Evolutionary conservation across 352 stramenopile genomes (phyloP).

Genomic region (Phytophthora idaei): DNA sequence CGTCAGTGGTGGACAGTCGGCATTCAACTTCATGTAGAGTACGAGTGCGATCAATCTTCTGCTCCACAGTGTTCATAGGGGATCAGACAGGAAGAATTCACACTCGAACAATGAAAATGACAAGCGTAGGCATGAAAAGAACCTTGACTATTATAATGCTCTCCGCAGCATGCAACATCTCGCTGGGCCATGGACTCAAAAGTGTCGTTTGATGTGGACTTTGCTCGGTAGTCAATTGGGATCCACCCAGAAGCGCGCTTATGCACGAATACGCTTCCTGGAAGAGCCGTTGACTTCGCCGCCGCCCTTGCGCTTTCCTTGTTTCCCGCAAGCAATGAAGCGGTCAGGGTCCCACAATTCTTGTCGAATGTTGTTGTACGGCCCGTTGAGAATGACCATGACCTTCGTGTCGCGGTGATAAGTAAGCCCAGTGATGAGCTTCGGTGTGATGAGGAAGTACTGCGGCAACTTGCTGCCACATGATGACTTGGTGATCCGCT

Average conservation of each 20-base stretch:
- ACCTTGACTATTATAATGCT: slow-evolving; percentile 26
- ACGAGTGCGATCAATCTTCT: slow-evolving; percentile 20
- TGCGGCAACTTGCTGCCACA: slow-evolving; percentile 87
- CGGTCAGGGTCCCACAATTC: slow-evolving; percentile 67
- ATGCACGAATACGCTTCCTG: slow-evolving; percentile 45
- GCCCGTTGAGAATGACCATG: slow-evolving; percentile 87
- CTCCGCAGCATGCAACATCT: slow-evolving; percentile 14
- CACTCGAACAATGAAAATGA: slow-evolving; percentile 30
- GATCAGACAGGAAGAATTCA: slow-evolving; percentile 8
- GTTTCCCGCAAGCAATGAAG: slow-evolving; percentile 54
- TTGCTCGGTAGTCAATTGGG: slow-evolving; percentile 2
- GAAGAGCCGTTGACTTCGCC: slow-evolving; percentile 8
- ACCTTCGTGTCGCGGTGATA: slow-evolving; percentile 90
- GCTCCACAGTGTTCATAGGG: slow-evolving; percentile 9
- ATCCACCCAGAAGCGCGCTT: slow-evolving; percentile 3
- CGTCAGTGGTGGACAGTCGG: slow-evolving; percentile 60
- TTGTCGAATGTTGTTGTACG: slow-evolving; percentile 83
- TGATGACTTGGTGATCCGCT: slow-evolving; percentile 87
- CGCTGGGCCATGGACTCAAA: slow-evolving; percentile 6
- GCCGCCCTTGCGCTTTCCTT: slow-evolving; percentile 38
- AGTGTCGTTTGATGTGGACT: not conserved
- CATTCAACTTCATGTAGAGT: slow-evolving; percentile 91
- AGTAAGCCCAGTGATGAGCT: slow-evolving; percentile 83
- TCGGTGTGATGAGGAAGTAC: slow-evolving; percentile 91
- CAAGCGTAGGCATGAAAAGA: slow-evolving; percentile 18